Evolutionary conservation across 2,329 filamentous ascomycete genomes (phyloP).

Genomic region (Corinectria fuckeliana): DNA sequence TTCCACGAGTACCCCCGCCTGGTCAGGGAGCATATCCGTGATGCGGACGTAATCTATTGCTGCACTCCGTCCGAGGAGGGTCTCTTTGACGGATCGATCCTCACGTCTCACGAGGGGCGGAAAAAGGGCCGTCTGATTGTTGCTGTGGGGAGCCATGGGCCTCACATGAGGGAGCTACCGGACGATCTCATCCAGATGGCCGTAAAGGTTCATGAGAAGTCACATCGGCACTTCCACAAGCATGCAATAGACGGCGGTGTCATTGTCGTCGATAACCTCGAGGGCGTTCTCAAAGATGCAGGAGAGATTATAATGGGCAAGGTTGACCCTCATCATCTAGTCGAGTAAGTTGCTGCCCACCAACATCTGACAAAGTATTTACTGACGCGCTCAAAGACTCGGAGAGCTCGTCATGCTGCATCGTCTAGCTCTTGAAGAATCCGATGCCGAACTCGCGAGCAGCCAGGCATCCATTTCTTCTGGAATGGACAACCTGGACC

Average conservation of each 20-base stretch:
- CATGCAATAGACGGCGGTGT: slow-evolving; percentile 69
- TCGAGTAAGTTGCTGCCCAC: slow-evolving; percentile 65
- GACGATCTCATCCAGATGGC: slow-evolving; percentile 75
- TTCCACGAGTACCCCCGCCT: slow-evolving; percentile 73
- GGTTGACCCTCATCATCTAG: slow-evolving; percentile 75
- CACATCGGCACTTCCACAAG: slow-evolving; percentile 69
- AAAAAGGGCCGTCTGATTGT: slow-evolving; percentile 75
- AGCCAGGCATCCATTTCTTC: slow-evolving; percentile 40
- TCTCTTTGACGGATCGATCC: slow-evolving; percentile 74
- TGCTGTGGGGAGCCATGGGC: slow-evolving; percentile 72
- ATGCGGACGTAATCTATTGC: slow-evolving; percentile 84
- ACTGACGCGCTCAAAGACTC: slow-evolving; percentile 54
- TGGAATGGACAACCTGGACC: slow-evolving; percentile 46
- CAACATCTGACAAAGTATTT: neutral
- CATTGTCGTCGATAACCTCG: slow-evolving; percentile 77
- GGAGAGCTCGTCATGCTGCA: slow-evolving; percentile 78
- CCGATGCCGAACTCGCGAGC: slow-evolving; percentile 41
- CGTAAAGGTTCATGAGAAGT: slow-evolving; percentile 51
- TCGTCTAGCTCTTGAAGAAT: slow-evolving; percentile 50
- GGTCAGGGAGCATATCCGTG: slow-evolving; percentile 72
- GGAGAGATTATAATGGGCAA: slow-evolving; percentile 86
- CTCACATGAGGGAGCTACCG: slow-evolving; percentile 83
- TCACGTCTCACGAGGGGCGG: slow-evolving; percentile 75
- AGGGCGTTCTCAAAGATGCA: slow-evolving; percentile 80
- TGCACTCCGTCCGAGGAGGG: slow-evolving; percentile 79